A percentile compares a stretch with the other conserved stretches of the same genome.
phyloP scores from a whole-genome alignment of 805 yeast species.

The Teunomyces panamensis region DNA sequence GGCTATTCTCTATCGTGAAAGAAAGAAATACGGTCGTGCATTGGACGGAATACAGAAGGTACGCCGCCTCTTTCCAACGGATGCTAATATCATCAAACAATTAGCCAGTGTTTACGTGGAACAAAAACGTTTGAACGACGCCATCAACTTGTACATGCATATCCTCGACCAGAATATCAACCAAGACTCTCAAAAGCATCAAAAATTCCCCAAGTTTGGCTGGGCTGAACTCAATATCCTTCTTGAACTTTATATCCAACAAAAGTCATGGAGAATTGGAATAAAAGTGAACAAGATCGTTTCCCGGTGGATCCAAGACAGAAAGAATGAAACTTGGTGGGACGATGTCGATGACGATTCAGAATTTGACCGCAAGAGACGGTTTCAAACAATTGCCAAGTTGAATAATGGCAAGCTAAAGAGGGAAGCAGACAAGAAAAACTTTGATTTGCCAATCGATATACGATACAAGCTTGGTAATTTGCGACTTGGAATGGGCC shows the following conservation, averaged over 20 bases:
- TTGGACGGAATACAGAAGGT: constrained; percentile 67
- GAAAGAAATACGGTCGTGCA: constrained; percentile 67
- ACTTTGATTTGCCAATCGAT: constrained; percentile 71
- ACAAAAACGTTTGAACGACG: constrained; percentile 65
- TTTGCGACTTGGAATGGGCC: constrained; percentile 62
- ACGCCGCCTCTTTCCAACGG: constrained; percentile 52
- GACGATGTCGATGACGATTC: constrained; percentile 63
- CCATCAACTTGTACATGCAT: constrained; percentile 65
- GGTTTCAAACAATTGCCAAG: constrained; percentile 36
- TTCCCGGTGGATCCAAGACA: constrained; percentile 77
- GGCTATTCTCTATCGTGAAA: constrained; percentile 63
- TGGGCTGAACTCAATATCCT: constrained; percentile 89
- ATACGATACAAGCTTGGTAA: constrained; percentile 79
- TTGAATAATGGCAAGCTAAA: constrained; percentile 20
- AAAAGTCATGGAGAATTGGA: constrained; percentile 61
- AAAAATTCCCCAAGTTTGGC: constrained; percentile 54
- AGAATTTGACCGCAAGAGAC: constrained; percentile 78
- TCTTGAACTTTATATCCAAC: constrained; percentile 73
- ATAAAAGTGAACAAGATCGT: constrained; percentile 63
- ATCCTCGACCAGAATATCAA: constrained; percentile 59
- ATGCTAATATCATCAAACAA: constrained; percentile 59
- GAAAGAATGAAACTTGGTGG: constrained; percentile 68
- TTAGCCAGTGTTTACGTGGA: constrained; percentile 50
- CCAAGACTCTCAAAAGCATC: constrained; percentile 7
- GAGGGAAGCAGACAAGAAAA: constrained; percentile 15